These are phyloP conservation scores for Lactarius evosmus DNA, from an alignment of 768 basidiomycete species.

Conservation along the genomic window DNA sequence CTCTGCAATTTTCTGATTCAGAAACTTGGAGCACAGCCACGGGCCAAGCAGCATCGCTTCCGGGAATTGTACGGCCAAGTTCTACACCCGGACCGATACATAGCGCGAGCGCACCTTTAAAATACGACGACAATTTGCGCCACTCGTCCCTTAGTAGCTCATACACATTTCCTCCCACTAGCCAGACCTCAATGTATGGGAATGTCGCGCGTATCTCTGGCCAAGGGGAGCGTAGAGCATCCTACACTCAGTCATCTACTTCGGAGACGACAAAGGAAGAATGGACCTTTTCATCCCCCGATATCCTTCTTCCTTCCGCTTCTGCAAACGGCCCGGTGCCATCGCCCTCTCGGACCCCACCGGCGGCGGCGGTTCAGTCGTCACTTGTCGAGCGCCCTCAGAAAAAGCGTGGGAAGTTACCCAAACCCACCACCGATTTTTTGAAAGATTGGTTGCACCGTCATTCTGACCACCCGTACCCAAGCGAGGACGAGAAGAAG, in stretches of 20 bases:
- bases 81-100: slow-evolving; percentile 28
- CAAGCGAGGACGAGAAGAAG: slow-evolving; percentile 88
- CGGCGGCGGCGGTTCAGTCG: slow-evolving; percentile 42
- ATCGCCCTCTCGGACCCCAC: slow-evolving; percentile 49
- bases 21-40: slow-evolving; percentile 25
- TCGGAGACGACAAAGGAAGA: slow-evolving; percentile 57
- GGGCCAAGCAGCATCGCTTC: slow-evolving; percentile 22
- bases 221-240: slow-evolving; percentile 63
- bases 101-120: slow-evolving; percentile 42
- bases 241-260: slow-evolving; percentile 33
- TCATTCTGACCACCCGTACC: slow-evolving; percentile 87
- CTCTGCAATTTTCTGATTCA: slow-evolving; percentile 30
- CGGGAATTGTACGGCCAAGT: slow-evolving; percentile 28
- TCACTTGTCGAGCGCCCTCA: slow-evolving; percentile 72
- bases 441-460: slow-evolving; percentile 86
- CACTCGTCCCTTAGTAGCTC: slow-evolving; percentile 63
- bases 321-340: slow-evolving; percentile 40
- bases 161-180: slow-evolving; percentile 28
- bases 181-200: slow-evolving; percentile 45
- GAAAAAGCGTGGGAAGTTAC: slow-evolving; percentile 82
- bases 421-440: slow-evolving; percentile 87
- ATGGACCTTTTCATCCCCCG: slow-evolving; percentile 64
- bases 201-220: slow-evolving; percentile 69
- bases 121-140: slow-evolving; percentile 70
- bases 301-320: slow-evolving; percentile 48